These are phyloP conservation scores for Candida insectorum DNA, from an alignment of 805 yeast genomes.

Conservation along the genomic window DNA sequence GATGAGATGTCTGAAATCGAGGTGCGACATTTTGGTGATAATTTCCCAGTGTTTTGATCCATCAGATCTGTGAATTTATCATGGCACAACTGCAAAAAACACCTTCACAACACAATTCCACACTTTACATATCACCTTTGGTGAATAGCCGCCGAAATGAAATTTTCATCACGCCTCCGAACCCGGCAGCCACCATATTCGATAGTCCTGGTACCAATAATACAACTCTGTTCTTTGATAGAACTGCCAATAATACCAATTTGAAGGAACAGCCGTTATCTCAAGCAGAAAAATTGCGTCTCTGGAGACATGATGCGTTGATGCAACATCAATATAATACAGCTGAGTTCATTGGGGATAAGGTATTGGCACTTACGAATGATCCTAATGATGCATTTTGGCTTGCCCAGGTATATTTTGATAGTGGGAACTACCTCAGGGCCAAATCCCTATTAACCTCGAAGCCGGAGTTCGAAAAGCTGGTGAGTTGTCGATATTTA, in stretches of 20 bases:
- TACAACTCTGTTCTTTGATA: conserved; percentile 35
- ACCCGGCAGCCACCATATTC: conserved; percentile 41
- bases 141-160: conserved; percentile 42
- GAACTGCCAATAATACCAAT: conserved; percentile 15
- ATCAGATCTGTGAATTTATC: no score
- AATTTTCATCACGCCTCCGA: conserved; percentile 46
- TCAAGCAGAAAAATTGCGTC: conserved; percentile 78
- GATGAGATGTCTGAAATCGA: neutral
- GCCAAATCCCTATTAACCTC: conserved; percentile 69
- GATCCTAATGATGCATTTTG: conserved; percentile 95
- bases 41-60: no score
- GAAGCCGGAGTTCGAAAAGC: conserved; percentile 49
- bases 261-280: conserved; percentile 43
- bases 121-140: conserved; percentile 70
- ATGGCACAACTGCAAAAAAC: conserved; percentile 26
- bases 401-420: conserved; percentile 87
- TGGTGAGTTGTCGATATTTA: conserved; percentile 76
- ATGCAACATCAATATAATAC: conserved; percentile 89
- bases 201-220: conserved; percentile 39
- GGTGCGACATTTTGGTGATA: neutral
- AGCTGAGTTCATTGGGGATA: conserved; percentile 90
- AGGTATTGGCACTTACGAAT: conserved; percentile 74
- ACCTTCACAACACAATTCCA: conserved; percentile 65
- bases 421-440: conserved; percentile 71
- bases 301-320: conserved; percentile 92